A percentile compares a stretch with the other conserved stretches of the same genome.
Conservation (phyloP, 2,329 filamentous ascomycete species). For the Cordyceps fumosorosea region DNA sequence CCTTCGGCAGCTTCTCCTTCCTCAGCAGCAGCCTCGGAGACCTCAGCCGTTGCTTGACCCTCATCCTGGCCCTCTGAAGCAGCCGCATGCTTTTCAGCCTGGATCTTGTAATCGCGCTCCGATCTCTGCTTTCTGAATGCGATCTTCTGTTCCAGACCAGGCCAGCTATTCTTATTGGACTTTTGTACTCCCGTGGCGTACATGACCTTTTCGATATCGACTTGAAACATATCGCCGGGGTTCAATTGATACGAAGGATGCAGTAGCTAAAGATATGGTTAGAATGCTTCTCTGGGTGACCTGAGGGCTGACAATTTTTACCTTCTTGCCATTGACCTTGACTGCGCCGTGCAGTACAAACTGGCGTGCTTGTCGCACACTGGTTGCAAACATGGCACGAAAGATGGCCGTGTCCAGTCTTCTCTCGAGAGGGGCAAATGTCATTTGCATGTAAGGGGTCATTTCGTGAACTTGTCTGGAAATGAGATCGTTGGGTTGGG, state of each 20-base stretch:
- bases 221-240: slow-evolving; percentile 96
- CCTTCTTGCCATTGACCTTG: slow-evolving; percentile 94
- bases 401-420: slow-evolving; percentile 93
- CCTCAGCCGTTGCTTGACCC: not conserved
- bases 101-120: slow-evolving; percentile 13
- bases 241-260: slow-evolving; percentile 92
- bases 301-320: slow-evolving; percentile 29
- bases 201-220: slow-evolving; percentile 82
- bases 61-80: not conserved
- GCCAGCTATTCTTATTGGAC: slow-evolving; percentile 25
- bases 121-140: slow-evolving; percentile 23
- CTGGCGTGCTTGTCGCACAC: slow-evolving; percentile 84
- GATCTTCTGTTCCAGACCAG: slow-evolving; percentile 21
- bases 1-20: slow-evolving; percentile 14
- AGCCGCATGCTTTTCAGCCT: slow-evolving; percentile 14
- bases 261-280: slow-evolving; percentile 57
- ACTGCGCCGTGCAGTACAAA: slow-evolving; percentile 91
- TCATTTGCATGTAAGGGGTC: slow-evolving; percentile 95
- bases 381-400: slow-evolving; percentile 88
- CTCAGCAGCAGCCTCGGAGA: slow-evolving; percentile 12
- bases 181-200: slow-evolving; percentile 77
- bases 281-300: not conserved
- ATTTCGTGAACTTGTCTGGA: slow-evolving; percentile 32
- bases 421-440: slow-evolving; percentile 84
- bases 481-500: slow-evolving; percentile 28